phyloP scores from a whole-genome alignment of 176 grass and related monocot species.

The Carex cristatella region DNA sequence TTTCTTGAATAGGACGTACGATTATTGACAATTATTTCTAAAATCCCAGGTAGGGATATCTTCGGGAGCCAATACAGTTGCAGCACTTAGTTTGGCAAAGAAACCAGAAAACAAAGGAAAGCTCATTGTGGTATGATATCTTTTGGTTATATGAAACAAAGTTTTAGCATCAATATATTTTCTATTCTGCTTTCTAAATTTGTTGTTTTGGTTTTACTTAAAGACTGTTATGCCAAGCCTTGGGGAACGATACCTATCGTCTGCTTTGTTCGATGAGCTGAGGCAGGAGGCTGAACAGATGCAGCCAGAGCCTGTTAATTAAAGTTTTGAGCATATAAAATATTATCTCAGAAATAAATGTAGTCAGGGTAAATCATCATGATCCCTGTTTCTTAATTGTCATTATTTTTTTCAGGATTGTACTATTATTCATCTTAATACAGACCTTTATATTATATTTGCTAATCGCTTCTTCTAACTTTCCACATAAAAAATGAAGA shows the following conservation, averaged over 20 bases:
- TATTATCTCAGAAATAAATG: background rate
- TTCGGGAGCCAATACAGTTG: constrained; percentile 90
- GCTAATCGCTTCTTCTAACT: background rate
- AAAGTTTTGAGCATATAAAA: constrained; percentile 5
- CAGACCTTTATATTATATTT: background rate
- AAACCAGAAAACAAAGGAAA: constrained; percentile 91
- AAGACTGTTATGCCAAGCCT: constrained; percentile 74
- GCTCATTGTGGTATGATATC: constrained; percentile 78
- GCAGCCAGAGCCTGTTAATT: constrained; percentile 64
- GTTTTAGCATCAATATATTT: background rate
- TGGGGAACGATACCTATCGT: constrained; percentile 77
- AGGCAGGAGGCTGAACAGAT: constrained; percentile 84
- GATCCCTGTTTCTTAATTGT: background rate
- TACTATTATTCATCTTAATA: background rate
- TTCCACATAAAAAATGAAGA: background rate
- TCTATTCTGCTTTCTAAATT: background rate
- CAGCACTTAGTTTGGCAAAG: constrained; percentile 64
- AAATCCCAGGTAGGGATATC: constrained; percentile 82
- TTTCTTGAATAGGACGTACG: background rate
- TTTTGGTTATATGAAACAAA: background rate
- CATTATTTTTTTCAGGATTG: background rate
- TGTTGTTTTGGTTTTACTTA: constrained; percentile 28
- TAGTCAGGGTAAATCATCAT: background rate
- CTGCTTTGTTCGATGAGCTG: constrained; percentile 61
- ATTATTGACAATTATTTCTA: background rate